Percentiles rank a stretch among this genome's conserved stretches.
phyloP scores from a whole-genome alignment of 192 early-diverging fungal species.

The Dissophora globulifera region DNA sequence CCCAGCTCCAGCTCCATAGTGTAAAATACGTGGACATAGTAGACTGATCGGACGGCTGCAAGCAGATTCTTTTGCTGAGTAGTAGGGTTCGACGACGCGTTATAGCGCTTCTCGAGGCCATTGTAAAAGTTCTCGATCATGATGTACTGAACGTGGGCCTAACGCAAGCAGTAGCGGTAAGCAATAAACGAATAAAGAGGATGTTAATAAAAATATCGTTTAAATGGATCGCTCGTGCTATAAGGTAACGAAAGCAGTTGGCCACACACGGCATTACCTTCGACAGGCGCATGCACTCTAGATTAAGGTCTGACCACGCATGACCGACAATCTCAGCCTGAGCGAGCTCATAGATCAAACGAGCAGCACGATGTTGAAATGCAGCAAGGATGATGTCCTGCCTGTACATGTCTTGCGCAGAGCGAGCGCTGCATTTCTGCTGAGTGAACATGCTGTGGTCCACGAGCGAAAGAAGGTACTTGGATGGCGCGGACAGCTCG shows the following conservation, averaged over 20 bases:
- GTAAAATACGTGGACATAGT: conserved; percentile 67
- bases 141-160: conserved; percentile 82
- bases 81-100: conserved; percentile 11
- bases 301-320: conserved; percentile 75
- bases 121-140: conserved; percentile 73
- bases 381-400: conserved; percentile 65
- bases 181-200: no score
- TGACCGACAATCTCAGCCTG: conserved; percentile 63
- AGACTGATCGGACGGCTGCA: conserved; percentile 55
- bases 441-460: conserved; percentile 13
- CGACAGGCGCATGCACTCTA: conserved; percentile 75
- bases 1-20: conserved; percentile 73
- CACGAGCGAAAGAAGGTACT: conserved; percentile 32
- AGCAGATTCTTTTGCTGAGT: conserved; percentile 40
- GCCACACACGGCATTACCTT: no score
- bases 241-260: no score
- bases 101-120: conserved; percentile 54
- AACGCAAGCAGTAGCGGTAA: neutral
- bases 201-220: no score
- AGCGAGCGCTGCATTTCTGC: conserved; percentile 29
- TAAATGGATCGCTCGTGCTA: no score
- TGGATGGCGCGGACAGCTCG: conserved; percentile 34
- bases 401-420: conserved; percentile 55
- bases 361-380: conserved; percentile 75
- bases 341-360: conserved; percentile 71